Evolutionary conservation across 139 green algal species (phyloP), one percentile per base, ranked within the genome.

Genomic region (Coccomyxa sp.): DNA sequence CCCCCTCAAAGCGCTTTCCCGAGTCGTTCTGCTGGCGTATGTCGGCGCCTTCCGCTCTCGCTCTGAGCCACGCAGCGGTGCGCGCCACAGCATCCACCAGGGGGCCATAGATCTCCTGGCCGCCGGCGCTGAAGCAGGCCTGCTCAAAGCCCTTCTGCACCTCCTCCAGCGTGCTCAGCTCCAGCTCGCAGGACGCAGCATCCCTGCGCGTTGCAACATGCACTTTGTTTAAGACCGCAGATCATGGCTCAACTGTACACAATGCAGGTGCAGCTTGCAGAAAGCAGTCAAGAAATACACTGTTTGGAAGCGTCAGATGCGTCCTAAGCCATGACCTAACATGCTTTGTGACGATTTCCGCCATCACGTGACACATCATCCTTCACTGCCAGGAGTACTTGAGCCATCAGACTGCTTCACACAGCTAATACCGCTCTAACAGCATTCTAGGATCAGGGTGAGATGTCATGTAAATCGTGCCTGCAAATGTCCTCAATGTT

Each of bases 401-500:
- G n/a, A n/a, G n/a, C n/a, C n/a, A n/a, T n/a, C n/a, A n/a, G n/a
- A n/a, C n/a, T n/a, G n/a, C n/a, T n/a, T n/a, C n/a, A n/a, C n/a
- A n/a, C n/a, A n/a, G n/a, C n/a, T n/a, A n/a, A n/a, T n/a, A n/a
- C n/a, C n/a, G n/a, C n/a, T n/a, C n/a, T n/a, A n/a, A n/a, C n/a
- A n/a, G n/a, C n/a, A n/a, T n/a, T n/a, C n/a, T n/a, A n/a, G n/a
- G n/a, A n/a, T n/a, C n/a, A n/a, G n/a, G 44, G 12, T 58, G 12
- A 58, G 14, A 58, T 27, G 44, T 14, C 44, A 14, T 58, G 44
- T 22, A 36, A 22, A 33, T 78, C 22, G 70, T 73, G 85, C 77
- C 90, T 83, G 71, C 76, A 76, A 22, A 89, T 88, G 84, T 98
- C 95, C 87, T 98, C 95, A 29, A 98, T 98, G 86, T 98, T 98